phyloP scores from a whole-genome alignment of 169 alveolate genomes.

The Cystoisospora suis region DNA sequence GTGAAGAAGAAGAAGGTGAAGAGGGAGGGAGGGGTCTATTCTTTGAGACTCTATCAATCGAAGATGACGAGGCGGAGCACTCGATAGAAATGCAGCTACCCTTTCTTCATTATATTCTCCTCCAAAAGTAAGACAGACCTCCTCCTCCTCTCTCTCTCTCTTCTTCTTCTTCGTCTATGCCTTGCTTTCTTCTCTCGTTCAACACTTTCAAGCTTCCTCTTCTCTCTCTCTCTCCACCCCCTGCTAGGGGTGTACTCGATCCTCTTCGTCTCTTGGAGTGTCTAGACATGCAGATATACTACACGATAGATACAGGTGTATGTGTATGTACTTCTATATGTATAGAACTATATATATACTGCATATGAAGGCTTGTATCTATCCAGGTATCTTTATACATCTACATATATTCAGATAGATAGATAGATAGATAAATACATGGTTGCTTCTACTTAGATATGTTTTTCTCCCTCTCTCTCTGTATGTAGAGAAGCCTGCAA shows the following conservation, averaged over 20 bases:
- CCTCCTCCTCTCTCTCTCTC: background rate
- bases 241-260: background rate
- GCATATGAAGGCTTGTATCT: background rate
- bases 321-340: background rate
- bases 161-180: background rate
- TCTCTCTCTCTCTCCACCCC: background rate
- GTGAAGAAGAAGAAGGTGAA: too few species aligned
- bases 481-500: too few species aligned
- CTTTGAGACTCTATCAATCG: background rate
- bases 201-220: background rate
- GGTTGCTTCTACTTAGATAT: too few species aligned
- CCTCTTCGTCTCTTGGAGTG: background rate
- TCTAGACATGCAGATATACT: background rate
- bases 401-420: background rate
- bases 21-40: too few species aligned
- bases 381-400: background rate
- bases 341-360: background rate
- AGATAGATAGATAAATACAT: too few species aligned
- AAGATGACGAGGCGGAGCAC: conserved; percentile 40
- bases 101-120: conserved; percentile 15
- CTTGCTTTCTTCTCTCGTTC: background rate
- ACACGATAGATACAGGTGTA: background rate
- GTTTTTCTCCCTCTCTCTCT: too few species aligned
- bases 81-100: conserved; percentile 48
- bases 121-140: background rate